phyloP scores from a whole-genome alignment of 2,329 filamentous ascomycete species.

The Teratosphaeria epicoccoides region DNA sequence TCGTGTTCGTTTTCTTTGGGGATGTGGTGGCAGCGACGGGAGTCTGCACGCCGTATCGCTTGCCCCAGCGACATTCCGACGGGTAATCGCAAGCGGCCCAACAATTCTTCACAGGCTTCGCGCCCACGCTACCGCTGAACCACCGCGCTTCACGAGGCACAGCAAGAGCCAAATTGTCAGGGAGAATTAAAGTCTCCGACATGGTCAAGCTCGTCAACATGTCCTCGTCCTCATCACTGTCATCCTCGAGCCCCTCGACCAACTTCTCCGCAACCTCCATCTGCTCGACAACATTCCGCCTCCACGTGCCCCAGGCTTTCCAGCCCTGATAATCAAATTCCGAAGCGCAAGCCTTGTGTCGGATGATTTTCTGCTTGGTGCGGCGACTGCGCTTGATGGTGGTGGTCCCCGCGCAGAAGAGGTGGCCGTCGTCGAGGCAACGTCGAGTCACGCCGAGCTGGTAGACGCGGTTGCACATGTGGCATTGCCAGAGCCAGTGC shows the following conservation, averaged over 20 bases:
- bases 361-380: slow-evolving; percentile 18
- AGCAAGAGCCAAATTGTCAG: no score
- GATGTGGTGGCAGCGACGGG: slow-evolving; percentile 6
- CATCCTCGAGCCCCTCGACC: slow-evolving; percentile 4
- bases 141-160: slow-evolving; percentile 10
- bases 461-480: slow-evolving; percentile 40
- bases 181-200: no score
- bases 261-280: slow-evolving; percentile 16
- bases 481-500: slow-evolving; percentile 45
- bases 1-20: neutral
- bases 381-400: slow-evolving; percentile 26
- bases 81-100: slow-evolving; percentile 38
- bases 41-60: slow-evolving; percentile 19
- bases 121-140: slow-evolving; percentile 11
- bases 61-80: slow-evolving; percentile 35
- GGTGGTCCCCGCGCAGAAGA: slow-evolving; percentile 41
- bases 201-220: neutral
- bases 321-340: slow-evolving; percentile 46
- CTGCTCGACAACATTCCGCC: slow-evolving; percentile 17
- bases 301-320: slow-evolving; percentile 39
- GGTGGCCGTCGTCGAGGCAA: slow-evolving; percentile 45
- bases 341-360: slow-evolving; percentile 35
- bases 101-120: slow-evolving; percentile 28
- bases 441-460: slow-evolving; percentile 40
- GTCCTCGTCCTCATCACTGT: slow-evolving; percentile 6